Percentiles rank a stretch among this genome's conserved stretches.
phyloP scores from a whole-genome alignment of 768 basidiomycete genomes.

The Amylocystis lapponica region DNA sequence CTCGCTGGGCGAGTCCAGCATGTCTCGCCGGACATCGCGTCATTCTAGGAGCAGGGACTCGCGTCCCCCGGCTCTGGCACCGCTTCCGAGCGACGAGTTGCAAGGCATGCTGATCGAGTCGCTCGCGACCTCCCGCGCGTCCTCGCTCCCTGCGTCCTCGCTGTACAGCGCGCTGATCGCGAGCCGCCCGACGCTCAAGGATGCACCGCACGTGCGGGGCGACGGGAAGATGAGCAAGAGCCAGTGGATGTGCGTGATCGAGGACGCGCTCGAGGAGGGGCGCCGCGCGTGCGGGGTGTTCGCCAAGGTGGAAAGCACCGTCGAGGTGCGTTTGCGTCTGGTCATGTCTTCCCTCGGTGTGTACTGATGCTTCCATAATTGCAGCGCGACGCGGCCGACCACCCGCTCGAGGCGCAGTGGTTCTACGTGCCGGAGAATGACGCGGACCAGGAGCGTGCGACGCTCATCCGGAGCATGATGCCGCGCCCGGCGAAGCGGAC shows the following conservation, averaged over 20 bases:
- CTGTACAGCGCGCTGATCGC: conserved; percentile 49
- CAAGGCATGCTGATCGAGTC: conserved; percentile 66
- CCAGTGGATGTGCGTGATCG: conserved; percentile 44
- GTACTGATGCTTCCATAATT: neutral
- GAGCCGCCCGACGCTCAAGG: conserved; percentile 45
- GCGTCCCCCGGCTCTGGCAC: no score
- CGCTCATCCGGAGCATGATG: conserved; percentile 65
- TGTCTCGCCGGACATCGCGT: neutral
- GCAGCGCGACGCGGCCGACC: conserved; percentile 32
- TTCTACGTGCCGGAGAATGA: conserved; percentile 74
- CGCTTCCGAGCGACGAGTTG: conserved; percentile 37
- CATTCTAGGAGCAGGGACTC: conserved; percentile 1
- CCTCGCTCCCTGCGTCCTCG: conserved; percentile 50
- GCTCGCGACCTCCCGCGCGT: conserved; percentile 67
- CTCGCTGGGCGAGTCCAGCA: neutral
- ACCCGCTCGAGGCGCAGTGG: conserved; percentile 59
- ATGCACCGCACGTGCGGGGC: conserved; percentile 1
- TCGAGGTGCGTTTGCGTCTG: conserved; percentile 37
- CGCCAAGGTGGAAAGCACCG: conserved; percentile 64
- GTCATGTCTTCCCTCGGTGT: conserved; percentile 1
- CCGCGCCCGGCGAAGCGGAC: conserved; percentile 66
- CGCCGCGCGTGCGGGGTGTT: conserved; percentile 53
- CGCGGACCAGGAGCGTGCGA: conserved; percentile 63
- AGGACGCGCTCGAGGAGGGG: conserved; percentile 41
- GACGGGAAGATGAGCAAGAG: conserved; percentile 6